A percentile compares a stretch with the other conserved stretches of the same genome.
Conservation (phyloP, 2,329 filamentous ascomycete species). For the Colletotrichum sp. region DNA sequence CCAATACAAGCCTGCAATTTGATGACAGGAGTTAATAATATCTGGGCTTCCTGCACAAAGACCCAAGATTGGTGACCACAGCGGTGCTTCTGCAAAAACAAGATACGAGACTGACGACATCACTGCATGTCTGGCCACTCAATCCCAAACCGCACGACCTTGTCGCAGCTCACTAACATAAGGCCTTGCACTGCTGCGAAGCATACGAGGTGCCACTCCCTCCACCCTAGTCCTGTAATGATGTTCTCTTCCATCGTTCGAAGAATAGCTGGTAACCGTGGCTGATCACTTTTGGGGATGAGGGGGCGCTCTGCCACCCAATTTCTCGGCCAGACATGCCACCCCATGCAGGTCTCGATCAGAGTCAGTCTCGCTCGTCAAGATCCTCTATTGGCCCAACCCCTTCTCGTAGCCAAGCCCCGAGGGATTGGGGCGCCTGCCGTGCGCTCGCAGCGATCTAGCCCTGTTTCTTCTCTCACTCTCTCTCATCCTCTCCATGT, state of each 20-base stretch:
- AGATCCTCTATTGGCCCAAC: slow-evolving; percentile 16
- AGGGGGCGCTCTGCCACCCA: slow-evolving; percentile 7
- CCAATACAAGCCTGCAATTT: not conserved
- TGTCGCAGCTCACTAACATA: not conserved
- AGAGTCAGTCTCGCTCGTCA: slow-evolving; percentile 20
- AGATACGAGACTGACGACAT: slow-evolving; percentile 18
- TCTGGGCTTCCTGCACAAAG: not conserved
- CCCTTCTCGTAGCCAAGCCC: slow-evolving; percentile 12
- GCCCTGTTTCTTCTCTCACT: slow-evolving; percentile 2
- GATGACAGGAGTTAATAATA: not conserved
- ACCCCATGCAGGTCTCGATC: slow-evolving; percentile 17
- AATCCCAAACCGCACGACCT: slow-evolving; percentile 19
- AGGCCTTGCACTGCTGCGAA: not conserved
- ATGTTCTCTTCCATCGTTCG: not conserved
- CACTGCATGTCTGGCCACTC: not conserved
- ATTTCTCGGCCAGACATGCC: slow-evolving; percentile 18
- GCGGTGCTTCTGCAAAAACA: not conserved
- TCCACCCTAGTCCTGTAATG: not conserved
- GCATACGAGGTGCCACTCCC: slow-evolving; percentile 12
- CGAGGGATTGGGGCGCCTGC: slow-evolving; percentile 13
- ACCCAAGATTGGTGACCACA: not conserved
- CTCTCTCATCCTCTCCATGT: not conserved
- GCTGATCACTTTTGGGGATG: not conserved
- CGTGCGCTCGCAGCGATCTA: slow-evolving; percentile 6
- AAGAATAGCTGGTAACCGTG: not conserved